These are phyloP conservation scores for Mortierella sp. DNA, from an alignment of 371 early-diverging fungal species.

Conservation along the genomic window DNA sequence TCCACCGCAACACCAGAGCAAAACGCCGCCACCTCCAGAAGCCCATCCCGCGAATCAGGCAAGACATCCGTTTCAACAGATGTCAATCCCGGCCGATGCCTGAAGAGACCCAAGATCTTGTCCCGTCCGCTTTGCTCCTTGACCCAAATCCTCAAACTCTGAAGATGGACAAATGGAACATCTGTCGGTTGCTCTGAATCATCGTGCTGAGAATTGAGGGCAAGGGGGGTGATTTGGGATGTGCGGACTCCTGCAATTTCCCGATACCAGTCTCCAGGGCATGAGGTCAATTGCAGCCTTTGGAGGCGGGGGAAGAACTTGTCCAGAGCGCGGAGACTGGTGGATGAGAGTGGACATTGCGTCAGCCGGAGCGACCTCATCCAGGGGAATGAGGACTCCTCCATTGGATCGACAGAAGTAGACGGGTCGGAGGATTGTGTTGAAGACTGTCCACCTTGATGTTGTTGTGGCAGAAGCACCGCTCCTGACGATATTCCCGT, in stretches of 20 bases:
- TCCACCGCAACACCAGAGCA: constrained; percentile 4
- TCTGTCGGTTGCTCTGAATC: background rate
- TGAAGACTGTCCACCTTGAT: background rate
- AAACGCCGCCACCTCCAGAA: constrained; percentile 16
- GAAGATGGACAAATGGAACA: background rate
- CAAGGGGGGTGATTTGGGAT: background rate
- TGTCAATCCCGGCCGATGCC: constrained; percentile 12
- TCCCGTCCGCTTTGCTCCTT: background rate
- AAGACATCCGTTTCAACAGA: constrained; percentile 18
- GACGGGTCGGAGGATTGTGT: background rate
- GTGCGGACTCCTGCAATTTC: background rate
- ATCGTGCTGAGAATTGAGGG: background rate
- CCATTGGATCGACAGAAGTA: background rate
- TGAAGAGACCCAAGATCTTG: background rate
- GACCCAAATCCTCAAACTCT: background rate
- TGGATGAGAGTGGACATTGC: background rate
- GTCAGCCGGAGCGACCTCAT: background rate
- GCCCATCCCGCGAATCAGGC: constrained; percentile 1
- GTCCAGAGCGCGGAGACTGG: background rate
- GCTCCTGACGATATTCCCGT: background rate
- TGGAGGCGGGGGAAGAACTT: background rate
- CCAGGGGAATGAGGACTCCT: background rate
- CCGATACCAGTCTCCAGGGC: background rate
- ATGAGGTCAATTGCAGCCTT: background rate
- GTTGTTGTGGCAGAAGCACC: background rate